These are phyloP conservation scores for Neurospora sp. DNA, from an alignment of 495 filamentous ascomycete species.

Conservation along the genomic window DNA sequence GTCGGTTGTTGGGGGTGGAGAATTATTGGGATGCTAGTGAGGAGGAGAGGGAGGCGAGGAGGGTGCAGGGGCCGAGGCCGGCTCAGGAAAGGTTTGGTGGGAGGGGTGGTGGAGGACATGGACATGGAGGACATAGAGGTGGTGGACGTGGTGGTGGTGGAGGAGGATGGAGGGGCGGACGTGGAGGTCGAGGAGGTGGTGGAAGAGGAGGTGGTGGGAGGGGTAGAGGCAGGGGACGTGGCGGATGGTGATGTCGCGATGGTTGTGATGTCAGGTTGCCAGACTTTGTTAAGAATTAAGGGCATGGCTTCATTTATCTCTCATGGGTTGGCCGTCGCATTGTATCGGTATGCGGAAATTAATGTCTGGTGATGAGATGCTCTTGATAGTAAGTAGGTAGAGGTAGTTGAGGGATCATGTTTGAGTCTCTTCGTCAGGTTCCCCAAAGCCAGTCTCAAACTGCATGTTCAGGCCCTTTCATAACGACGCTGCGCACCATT, in stretches of 20 bases:
- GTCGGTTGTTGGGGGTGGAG: constrained; percentile 61
- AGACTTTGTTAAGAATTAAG: too few relatives aligned
- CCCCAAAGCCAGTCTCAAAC: neutral
- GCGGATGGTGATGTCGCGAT: neutral
- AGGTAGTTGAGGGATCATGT: neutral
- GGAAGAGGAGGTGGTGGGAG: constrained; percentile 10
- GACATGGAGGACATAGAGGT: constrained; percentile 24
- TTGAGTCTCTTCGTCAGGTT: neutral
- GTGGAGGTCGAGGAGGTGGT: constrained; percentile 17
- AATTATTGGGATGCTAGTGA: constrained; percentile 66
- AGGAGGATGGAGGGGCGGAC: constrained; percentile 26
- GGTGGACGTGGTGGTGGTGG: constrained; percentile 28
- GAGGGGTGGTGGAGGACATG: constrained; percentile 19
- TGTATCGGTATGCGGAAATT: too few relatives aligned
- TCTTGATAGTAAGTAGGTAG: neutral
- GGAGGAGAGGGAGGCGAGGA: constrained; percentile 52
- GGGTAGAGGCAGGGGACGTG: constrained; percentile 4
- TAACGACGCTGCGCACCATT: too few relatives aligned
- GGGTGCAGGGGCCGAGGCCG: constrained; percentile 27
- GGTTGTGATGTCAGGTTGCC: neutral
- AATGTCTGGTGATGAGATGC: neutral
- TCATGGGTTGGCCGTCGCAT: neutral
- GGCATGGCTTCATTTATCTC: neutral
- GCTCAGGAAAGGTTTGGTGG: constrained; percentile 25
- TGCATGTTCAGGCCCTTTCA: neutral